Base-by-base conservation (phyloP, 2,329 filamentous ascomycete genomes). In the Emydomyces testavorans region DNA sequence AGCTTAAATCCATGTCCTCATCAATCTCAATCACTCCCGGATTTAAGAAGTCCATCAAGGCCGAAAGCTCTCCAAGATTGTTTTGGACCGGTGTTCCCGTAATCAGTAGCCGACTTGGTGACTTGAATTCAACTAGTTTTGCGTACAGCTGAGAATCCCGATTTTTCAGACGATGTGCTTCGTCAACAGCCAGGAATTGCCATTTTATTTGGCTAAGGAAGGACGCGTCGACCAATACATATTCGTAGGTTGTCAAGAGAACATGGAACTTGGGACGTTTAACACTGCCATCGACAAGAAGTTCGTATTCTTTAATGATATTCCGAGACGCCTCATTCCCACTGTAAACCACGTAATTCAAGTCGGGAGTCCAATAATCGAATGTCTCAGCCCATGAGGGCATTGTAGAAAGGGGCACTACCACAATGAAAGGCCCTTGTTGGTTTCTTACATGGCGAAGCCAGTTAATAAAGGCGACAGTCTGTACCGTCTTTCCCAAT, bases 311-410 rank as follows among this genome's bases (percentile, higher is more conserved):
- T 31, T 83, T 81, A 53, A 98, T 94, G 56, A 88, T 90, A 54
- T 75, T 82, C 37, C 93, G 85, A 26, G 92, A 83, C 28, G 83
- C 78, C 62, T 92, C 84, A 47, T 88, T 90, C 43, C 93, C 92
- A 45, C 90, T 86, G 65, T 98, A 98, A 46, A 95, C 86, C 50
- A 98, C 85, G 65, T 95, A 96, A 65, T 98, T 96, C 53, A 96
- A 69, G 61, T 96, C 90, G 0, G 92, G 92, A 2, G 92, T 82
- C 92, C 92, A 98, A 54, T 84, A 75, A 65, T 95, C 92, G 66
- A 98, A 95, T 0, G 92, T 98, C 60, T 98, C 92, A 38, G 87
- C 92, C 92, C 92, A 98, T 2, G 92, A 88, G 5, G 92, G 90
- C 70, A 98, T 94, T 40, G 94, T 94, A 52, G 90, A 96, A 20